phyloP scores from a whole-genome alignment of 1,284 basidiomycete genomes.

The Apiotrichum domesticum region DNA sequence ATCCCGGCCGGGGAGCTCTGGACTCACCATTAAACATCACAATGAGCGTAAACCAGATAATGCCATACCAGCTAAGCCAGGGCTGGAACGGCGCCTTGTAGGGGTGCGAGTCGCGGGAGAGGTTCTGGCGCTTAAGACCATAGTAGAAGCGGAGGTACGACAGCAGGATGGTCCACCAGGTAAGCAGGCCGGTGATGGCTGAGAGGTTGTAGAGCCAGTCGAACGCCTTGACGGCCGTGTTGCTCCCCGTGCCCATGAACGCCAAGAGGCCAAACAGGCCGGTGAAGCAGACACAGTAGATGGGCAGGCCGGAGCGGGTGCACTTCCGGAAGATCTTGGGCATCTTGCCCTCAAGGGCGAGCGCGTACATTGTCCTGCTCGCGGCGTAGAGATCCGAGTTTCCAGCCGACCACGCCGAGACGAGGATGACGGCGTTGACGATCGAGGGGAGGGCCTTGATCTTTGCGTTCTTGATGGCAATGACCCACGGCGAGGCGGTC shows the following conservation, averaged over 20 bases:
- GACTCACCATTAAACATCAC: slow-evolving; percentile 24
- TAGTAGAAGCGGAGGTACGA: slow-evolving; percentile 69
- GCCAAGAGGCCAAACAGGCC: slow-evolving; percentile 53
- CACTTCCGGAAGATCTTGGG: slow-evolving; percentile 50
- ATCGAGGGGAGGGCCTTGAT: slow-evolving; percentile 58
- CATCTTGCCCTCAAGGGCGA: slow-evolving; percentile 69
- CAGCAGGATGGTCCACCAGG: slow-evolving; percentile 63
- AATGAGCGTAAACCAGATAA: slow-evolving; percentile 37
- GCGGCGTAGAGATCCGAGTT: slow-evolving; percentile 74
- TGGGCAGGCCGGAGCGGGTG: slow-evolving; percentile 67
- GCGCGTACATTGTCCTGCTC: slow-evolving; percentile 74
- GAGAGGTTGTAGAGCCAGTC: slow-evolving; percentile 62
- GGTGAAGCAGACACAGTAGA: slow-evolving; percentile 56
- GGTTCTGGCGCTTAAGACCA: slow-evolving; percentile 56
- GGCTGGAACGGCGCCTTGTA: slow-evolving; percentile 49
- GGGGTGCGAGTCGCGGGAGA: slow-evolving; percentile 53
- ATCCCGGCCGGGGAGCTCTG: too few species aligned
- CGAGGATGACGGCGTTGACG: slow-evolving; percentile 54
- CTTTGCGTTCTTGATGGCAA: slow-evolving; percentile 69
- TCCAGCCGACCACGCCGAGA: slow-evolving; percentile 75
- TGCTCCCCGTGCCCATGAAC: slow-evolving; percentile 50
- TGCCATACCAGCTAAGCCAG: slow-evolving; percentile 14
- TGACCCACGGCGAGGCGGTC: slow-evolving; percentile 65
- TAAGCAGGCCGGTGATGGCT: slow-evolving; percentile 62
- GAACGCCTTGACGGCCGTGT: slow-evolving; percentile 43